A percentile compares a stretch with the other conserved stretches of the same genome.
Evolutionary conservation across 768 basidiomycete genomes (phyloP).

Genomic region (Lentinula raphanica): DNA sequence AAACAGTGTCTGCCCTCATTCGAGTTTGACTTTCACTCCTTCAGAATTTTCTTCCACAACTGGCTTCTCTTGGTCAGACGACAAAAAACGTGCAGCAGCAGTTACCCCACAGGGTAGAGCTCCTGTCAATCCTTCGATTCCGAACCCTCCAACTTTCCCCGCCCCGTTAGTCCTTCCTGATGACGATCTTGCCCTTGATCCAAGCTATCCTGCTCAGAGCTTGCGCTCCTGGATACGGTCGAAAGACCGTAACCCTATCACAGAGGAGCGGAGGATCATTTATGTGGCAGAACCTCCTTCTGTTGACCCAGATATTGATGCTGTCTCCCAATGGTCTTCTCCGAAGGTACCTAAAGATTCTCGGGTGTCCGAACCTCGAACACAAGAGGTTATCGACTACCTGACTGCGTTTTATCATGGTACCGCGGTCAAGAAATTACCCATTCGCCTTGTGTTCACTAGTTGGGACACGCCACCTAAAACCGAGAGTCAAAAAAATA

Average conservation of each 20-base stretch:
- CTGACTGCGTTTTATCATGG: conserved; percentile 30
- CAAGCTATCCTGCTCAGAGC: conserved; percentile 28
- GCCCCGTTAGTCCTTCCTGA: conserved; percentile 28
- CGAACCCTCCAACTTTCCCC: conserved; percentile 21
- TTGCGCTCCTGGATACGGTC: conserved; percentile 23
- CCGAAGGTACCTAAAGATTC: conserved; percentile 5
- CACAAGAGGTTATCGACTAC: conserved; percentile 23
- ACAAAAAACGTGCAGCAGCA: neutral
- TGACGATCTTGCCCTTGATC: conserved; percentile 29
- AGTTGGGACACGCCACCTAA: conserved; percentile 18
- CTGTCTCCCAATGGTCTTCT: conserved; percentile 20
- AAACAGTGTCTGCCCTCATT: neutral
- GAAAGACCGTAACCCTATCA: conserved; percentile 28
- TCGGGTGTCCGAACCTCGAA: conserved; percentile 12
- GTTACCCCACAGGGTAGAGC: neutral
- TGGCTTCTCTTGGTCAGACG: neutral
- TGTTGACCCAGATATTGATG: conserved; percentile 17
- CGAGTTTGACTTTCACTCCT: neutral
- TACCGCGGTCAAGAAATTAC: conserved; percentile 22
- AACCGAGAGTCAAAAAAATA: conserved; percentile 8
- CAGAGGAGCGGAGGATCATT: conserved; percentile 19
- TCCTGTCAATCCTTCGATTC: neutral
- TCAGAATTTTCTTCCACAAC: neutral
- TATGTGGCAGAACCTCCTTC: conserved; percentile 28
- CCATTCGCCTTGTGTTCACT: conserved; percentile 18